These are phyloP conservation scores for Pyrenophora graminea DNA, from an alignment of 2,329 filamentous ascomycete species.

Conservation along the genomic window DNA sequence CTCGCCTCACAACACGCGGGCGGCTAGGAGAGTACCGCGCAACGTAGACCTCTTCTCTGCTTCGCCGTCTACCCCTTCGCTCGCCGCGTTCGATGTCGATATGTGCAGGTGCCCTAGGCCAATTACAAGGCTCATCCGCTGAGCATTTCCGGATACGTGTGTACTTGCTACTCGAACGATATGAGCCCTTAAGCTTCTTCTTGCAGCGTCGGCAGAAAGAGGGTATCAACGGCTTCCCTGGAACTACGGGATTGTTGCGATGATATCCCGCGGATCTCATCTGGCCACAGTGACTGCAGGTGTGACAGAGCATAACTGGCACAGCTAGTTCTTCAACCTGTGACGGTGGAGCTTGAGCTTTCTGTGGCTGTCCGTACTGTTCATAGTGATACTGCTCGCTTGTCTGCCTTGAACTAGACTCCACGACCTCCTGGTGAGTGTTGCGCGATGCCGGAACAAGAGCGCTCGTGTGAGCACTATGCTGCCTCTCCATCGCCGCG, in stretches of 20 bases:
- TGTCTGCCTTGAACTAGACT: constrained; percentile 17
- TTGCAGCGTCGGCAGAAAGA: constrained; percentile 39
- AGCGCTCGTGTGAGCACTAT: constrained; percentile 4
- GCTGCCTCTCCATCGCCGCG: constrained; percentile 8
- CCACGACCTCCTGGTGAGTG: constrained; percentile 13
- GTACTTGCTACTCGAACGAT: constrained; percentile 21
- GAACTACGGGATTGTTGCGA: constrained; percentile 42
- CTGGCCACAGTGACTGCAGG: constrained; percentile 40
- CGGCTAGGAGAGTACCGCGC: constrained; percentile 24
- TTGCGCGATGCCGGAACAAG: constrained; percentile 21
- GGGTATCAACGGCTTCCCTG: constrained; percentile 31
- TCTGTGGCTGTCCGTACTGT: constrained; percentile 15
- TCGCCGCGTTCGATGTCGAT: constrained; percentile 24
- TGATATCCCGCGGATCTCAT: constrained; percentile 44
- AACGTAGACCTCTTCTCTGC: constrained; percentile 26
- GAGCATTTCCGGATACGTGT: constrained; percentile 27
- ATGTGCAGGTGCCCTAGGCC: constrained; percentile 25
- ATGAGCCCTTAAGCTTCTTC: constrained; percentile 26
- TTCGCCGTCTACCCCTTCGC: constrained; percentile 29
- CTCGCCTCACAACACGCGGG: constrained; percentile 19
- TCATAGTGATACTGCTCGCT: constrained; percentile 25
- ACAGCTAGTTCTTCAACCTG: constrained; percentile 22
- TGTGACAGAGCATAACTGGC: constrained; percentile 39
- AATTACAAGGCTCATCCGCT: constrained; percentile 33
- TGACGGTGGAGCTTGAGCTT: constrained; percentile 13